A percentile compares a stretch with the other conserved stretches of the same genome.
These are phyloP conservation scores for Kazachstania martiniae DNA, from an alignment of 805 yeast genomes.

Conservation along the genomic window DNA sequence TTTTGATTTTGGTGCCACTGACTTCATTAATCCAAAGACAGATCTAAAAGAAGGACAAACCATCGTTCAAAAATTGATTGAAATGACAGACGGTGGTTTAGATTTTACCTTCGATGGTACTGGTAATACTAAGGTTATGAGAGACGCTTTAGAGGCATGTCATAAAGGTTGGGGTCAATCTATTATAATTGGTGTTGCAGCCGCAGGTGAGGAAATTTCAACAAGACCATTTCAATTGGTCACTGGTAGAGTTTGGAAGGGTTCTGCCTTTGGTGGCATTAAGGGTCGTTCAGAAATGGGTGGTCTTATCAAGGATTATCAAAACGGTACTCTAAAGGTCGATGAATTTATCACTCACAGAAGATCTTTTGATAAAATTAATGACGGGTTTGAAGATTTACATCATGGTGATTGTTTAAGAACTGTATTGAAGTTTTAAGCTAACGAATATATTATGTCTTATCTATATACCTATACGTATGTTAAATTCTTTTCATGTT, in stretches of 20 bases:
- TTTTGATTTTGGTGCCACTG: slow-evolving; percentile 85
- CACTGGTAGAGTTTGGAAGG: slow-evolving; percentile 98
- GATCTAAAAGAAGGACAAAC: slow-evolving; percentile 62
- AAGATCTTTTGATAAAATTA: slow-evolving; percentile 66
- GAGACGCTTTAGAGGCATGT: slow-evolving; percentile 91
- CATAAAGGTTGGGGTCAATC: slow-evolving; percentile 99
- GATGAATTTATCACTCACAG: slow-evolving; percentile 94
- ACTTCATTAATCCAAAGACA: slow-evolving; percentile 71
- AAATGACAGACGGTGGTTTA: slow-evolving; percentile 92
- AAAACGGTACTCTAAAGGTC: slow-evolving; percentile 71
- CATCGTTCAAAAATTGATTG: slow-evolving; percentile 72
- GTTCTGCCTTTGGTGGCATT: slow-evolving; percentile 99
- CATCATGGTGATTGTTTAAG: slow-evolving; percentile 90
- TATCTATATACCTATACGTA: slow-evolving; percentile 1
- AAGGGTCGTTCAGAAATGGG: slow-evolving; percentile 96
- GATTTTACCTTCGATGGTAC: slow-evolving; percentile 97
- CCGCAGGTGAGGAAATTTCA: slow-evolving; percentile 92
- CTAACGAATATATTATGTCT: not conserved
- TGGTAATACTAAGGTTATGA: slow-evolving; percentile 92
- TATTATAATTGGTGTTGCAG: slow-evolving; percentile 94
- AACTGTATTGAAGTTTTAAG: slow-evolving; percentile 53
- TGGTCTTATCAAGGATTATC: slow-evolving; percentile 74
- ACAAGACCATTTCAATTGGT: slow-evolving; percentile 98
- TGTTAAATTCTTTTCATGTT: not conserved
- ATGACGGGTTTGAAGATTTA: slow-evolving; percentile 88